Evolutionary conservation across 768 basidiomycete genomes (phyloP).

Genomic region (Leccinum aurantiacum): DNA sequence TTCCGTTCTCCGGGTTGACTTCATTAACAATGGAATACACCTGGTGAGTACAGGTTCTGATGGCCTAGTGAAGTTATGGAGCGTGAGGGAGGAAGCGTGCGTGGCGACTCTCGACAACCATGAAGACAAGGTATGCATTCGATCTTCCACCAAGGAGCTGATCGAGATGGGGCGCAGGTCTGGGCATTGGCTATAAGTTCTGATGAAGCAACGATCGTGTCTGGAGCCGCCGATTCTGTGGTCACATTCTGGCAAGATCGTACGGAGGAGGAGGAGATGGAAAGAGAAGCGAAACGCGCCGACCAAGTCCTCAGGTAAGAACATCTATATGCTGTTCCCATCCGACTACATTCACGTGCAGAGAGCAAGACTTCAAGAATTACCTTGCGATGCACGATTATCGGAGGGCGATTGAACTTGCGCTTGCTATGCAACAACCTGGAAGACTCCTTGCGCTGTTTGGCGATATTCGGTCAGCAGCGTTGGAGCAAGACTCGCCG

Average conservation of each 20-base stretch:
- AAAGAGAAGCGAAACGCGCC: conserved; percentile 70
- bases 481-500: conserved; percentile 16
- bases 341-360: conserved; percentile 35
- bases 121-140: conserved; percentile 80
- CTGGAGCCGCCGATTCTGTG: conserved; percentile 94
- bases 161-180: conserved; percentile 53
- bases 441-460: conserved; percentile 83
- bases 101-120: conserved; percentile 91
- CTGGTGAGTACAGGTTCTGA: conserved; percentile 90
- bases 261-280: conserved; percentile 77
- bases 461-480: conserved; percentile 50
- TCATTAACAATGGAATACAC: conserved; percentile 79
- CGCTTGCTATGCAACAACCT: conserved; percentile 91
- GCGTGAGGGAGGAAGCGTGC: conserved; percentile 85
- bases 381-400: conserved; percentile 88
- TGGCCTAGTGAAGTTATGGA: conserved; percentile 96
- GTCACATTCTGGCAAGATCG: conserved; percentile 97
- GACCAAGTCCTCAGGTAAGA: conserved; percentile 80
- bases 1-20: conserved; percentile 92
- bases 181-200: conserved; percentile 88
- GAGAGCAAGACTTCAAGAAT: conserved; percentile 95
- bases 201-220: conserved; percentile 84
- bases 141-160: neutral
- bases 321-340: neutral
- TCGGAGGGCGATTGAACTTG: conserved; percentile 85